phyloP scores from a whole-genome alignment of 441 rosid genomes.

The Jatropha podagrica region DNA sequence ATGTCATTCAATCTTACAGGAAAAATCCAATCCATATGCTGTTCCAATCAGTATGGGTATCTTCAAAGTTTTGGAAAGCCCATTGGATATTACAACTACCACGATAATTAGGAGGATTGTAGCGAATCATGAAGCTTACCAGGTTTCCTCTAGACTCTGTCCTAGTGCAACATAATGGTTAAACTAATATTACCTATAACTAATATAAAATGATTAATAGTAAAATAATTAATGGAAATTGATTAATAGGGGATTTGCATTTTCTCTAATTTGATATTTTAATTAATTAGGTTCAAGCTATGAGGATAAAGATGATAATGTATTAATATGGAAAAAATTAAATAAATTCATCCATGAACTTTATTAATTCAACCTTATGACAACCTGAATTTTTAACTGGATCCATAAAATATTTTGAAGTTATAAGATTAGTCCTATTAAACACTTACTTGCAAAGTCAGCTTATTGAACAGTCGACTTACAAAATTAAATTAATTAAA shows the following conservation, averaged over 20 bases:
- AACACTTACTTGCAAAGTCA: no score
- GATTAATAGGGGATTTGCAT: not conserved
- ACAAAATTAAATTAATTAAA: no score
- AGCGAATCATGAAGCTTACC: constrained; percentile 66
- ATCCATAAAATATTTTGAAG: no score
- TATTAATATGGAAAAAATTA: no score
- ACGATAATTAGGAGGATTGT: constrained; percentile 68
- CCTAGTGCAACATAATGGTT: not conserved
- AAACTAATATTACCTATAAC: not conserved
- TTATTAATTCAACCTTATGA: no score
- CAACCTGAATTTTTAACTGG: no score
- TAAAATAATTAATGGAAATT: not conserved
- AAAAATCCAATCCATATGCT: constrained; percentile 54
- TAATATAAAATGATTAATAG: not conserved
- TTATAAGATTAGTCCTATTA: no score
- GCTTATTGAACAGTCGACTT: no score
- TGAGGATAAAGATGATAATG: not conserved
- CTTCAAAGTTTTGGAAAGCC: constrained; percentile 59
- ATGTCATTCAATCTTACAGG: constrained; percentile 33
- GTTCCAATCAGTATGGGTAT: constrained; percentile 60
- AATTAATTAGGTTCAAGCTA: not conserved
- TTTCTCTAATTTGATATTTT: not conserved
- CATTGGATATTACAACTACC: constrained; percentile 62
- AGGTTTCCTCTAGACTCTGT: constrained; percentile 30
- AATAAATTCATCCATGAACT: no score